phyloP scores from a whole-genome alignment of 2,329 filamentous ascomycete species.

The Aureobasidium leucospermi region DNA sequence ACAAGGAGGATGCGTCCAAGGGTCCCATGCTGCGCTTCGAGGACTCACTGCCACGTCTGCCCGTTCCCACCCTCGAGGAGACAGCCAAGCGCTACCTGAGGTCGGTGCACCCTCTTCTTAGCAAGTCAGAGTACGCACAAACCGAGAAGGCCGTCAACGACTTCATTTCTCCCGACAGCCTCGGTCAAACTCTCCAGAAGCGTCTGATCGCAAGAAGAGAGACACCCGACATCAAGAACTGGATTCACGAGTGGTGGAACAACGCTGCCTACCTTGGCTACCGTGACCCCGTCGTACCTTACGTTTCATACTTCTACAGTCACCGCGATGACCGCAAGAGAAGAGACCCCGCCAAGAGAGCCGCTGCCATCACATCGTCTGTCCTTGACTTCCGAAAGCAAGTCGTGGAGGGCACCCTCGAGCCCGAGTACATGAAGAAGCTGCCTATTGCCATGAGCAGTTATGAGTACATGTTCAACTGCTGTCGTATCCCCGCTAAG shows the following conservation, averaged over 20 bases:
- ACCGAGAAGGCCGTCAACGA: conserved; percentile 80
- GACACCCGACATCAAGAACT: conserved; percentile 79
- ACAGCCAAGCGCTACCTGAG: conserved; percentile 75
- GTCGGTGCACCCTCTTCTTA: conserved; percentile 67
- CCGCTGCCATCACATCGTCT: conserved; percentile 79
- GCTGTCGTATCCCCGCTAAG: conserved; percentile 73
- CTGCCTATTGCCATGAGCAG: conserved; percentile 97
- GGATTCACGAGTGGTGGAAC: conserved; percentile 99
- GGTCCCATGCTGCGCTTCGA: conserved; percentile 78
- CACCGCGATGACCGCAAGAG: conserved; percentile 87
- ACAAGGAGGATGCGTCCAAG: conserved; percentile 72
- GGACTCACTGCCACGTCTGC: conserved; percentile 72
- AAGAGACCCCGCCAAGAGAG: conserved; percentile 83
- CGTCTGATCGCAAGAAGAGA: conserved; percentile 73
- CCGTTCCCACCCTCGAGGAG: conserved; percentile 75
- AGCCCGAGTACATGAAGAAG: conserved; percentile 99
- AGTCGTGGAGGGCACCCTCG: conserved; percentile 73
- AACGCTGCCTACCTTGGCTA: conserved; percentile 86
- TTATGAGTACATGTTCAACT: conserved; percentile 99
- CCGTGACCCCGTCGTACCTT: conserved; percentile 91
- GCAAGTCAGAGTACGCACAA: conserved; percentile 57
- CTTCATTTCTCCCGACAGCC: conserved; percentile 80
- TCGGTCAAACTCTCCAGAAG: conserved; percentile 78
- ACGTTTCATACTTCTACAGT: conserved; percentile 99
- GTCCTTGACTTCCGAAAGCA: conserved; percentile 90